Evolutionary conservation across 108 stramenopile species (phyloP).

Genomic region (Fragilaria crotonensis): DNA sequence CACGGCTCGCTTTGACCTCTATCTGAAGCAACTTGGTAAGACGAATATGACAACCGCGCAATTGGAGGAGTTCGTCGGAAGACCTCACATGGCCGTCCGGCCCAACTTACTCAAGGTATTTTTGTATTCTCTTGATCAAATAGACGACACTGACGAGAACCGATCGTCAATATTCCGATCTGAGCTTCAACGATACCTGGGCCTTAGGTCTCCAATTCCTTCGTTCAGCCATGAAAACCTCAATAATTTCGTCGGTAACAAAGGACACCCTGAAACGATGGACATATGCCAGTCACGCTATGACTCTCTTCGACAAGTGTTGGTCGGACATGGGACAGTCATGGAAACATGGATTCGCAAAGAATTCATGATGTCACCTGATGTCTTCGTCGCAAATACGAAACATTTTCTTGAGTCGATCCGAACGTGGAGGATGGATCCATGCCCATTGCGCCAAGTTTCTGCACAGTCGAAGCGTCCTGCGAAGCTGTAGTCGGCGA

Average conservation of each 20-base stretch:
- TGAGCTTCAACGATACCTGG: slow-evolving; percentile 29
- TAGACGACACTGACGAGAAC: slow-evolving; percentile 28
- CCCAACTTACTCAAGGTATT: slow-evolving; percentile 33
- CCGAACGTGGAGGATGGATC: slow-evolving; percentile 11
- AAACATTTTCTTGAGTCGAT: slow-evolving; percentile 21
- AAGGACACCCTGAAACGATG: slow-evolving; percentile 27
- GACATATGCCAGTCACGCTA: slow-evolving; percentile 28
- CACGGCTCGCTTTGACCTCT: slow-evolving; percentile 22
- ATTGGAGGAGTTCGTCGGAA: not conserved
- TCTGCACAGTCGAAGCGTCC: too few species aligned
- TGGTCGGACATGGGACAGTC: slow-evolving; percentile 14
- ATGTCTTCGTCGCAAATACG: slow-evolving; percentile 32
- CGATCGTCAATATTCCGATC: slow-evolving; percentile 15
- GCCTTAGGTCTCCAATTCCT: slow-evolving; percentile 18
- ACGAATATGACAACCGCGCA: slow-evolving; percentile 12
- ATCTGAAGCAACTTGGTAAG: slow-evolving; percentile 25
- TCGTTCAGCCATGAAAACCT: slow-evolving; percentile 16
- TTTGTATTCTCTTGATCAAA: slow-evolving; percentile 37
- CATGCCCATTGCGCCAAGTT: too few species aligned
- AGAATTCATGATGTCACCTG: slow-evolving; percentile 24
- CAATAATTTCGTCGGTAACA: slow-evolving; percentile 22
- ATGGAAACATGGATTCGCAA: slow-evolving; percentile 29
- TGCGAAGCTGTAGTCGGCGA: too few species aligned
- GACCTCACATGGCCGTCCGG: slow-evolving; percentile 1
- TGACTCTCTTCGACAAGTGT: slow-evolving; percentile 8